Evolutionary conservation across 2,329 filamentous ascomycete genomes (phyloP).

Genomic region (Sporothrix brasiliensis): DNA sequence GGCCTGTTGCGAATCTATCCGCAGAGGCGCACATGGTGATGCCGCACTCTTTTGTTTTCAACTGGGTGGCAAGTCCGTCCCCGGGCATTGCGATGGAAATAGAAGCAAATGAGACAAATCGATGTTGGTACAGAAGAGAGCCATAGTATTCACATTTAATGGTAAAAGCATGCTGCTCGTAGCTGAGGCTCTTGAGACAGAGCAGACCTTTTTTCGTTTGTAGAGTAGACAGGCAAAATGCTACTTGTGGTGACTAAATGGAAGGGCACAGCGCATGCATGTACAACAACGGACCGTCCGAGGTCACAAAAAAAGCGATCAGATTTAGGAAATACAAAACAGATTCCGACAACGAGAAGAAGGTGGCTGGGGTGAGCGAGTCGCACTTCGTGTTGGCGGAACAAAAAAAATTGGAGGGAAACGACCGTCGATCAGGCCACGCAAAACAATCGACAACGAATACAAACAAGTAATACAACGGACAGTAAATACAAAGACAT

Average conservation of each 20-base stretch:
- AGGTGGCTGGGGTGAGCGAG: neutral
- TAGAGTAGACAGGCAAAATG: neutral
- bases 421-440: neutral
- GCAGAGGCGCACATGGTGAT: conserved; percentile 13
- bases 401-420: too few relatives aligned
- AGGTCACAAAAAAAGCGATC: neutral
- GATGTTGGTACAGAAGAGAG: neutral
- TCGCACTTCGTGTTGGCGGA: neutral
- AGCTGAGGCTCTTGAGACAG: conserved; percentile 8
- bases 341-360: neutral
- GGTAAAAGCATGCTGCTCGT: neutral
- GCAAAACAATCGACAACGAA: neutral
- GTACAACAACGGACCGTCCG: conserved; percentile 8
- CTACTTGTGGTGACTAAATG: too few relatives aligned
- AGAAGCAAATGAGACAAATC: conserved; percentile 8
- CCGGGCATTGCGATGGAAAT: conserved; percentile 3
- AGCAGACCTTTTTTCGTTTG: neutral
- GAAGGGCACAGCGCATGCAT: conserved; percentile 20
- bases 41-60: neutral
- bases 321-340: neutral
- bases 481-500: neutral
- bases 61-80: neutral
- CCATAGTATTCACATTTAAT: too few relatives aligned
- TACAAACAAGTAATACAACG: neutral
- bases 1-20: neutral